Evolutionary conservation across 805 yeast genomes (phyloP).

Genomic region (Sugiyamaella floridensis): DNA sequence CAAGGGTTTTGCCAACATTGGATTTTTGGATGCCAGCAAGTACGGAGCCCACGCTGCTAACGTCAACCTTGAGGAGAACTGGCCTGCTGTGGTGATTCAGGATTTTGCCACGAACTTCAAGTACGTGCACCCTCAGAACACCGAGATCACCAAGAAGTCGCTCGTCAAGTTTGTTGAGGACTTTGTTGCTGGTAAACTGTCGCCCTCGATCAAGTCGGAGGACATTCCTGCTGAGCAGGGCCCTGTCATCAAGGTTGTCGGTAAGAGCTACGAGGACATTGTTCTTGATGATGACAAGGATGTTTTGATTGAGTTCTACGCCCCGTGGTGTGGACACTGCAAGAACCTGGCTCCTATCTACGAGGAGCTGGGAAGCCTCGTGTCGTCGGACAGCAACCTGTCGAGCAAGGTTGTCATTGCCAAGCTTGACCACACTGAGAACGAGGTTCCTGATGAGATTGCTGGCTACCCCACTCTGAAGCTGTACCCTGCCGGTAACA

Average conservation of each 20-base stretch:
- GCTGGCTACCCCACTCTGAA: constrained; percentile 89
- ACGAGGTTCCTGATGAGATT: constrained; percentile 79
- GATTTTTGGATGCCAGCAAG: constrained; percentile 72
- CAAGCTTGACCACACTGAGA: constrained; percentile 80
- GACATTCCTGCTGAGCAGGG: constrained; percentile 76
- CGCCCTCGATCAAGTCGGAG: constrained; percentile 77
- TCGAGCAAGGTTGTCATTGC: constrained; percentile 63
- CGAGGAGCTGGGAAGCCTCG: constrained; percentile 76
- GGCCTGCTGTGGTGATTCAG: constrained; percentile 90
- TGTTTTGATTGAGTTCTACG: constrained; percentile 81
- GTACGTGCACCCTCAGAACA: constrained; percentile 65
- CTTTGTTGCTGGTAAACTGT: constrained; percentile 56
- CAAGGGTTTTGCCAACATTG: constrained; percentile 80
- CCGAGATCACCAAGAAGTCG: constrained; percentile 43
- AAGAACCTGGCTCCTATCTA: constrained; percentile 77
- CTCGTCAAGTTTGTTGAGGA: constrained; percentile 58
- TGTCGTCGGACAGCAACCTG: constrained; percentile 43
- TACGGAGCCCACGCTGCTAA: constrained; percentile 83
- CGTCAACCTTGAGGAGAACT: constrained; percentile 68
- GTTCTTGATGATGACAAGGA: constrained; percentile 59
- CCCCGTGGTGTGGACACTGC: constrained; percentile 99
- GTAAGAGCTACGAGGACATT: constrained; percentile 68
- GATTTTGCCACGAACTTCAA: constrained; percentile 61
- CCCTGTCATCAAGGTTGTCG: constrained; percentile 72
- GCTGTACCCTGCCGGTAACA: constrained; percentile 82